Evolutionary conservation across 805 yeast species (phyloP).

Genomic region (Teunomyces pallodes): DNA sequence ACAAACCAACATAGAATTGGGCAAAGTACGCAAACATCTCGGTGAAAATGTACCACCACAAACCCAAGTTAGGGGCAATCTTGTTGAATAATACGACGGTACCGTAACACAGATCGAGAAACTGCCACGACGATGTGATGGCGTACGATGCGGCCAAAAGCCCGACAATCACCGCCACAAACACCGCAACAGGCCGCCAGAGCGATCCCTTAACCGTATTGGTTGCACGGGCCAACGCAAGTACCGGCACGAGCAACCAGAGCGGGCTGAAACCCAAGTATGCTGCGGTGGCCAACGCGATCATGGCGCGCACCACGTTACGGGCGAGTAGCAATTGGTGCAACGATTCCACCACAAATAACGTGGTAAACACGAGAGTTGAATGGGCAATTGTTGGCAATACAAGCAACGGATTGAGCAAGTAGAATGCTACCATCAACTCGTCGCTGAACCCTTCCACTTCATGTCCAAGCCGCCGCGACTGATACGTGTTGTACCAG

Average conservation of each 20-base stretch:
- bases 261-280: conserved; percentile 64
- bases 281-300: conserved; percentile 58
- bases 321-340: conserved; percentile 41
- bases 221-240: conserved; percentile 31
- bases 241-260: conserved; percentile 58
- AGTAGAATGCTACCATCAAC: conserved; percentile 60
- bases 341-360: conserved; percentile 50
- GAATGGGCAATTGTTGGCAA: conserved; percentile 69
- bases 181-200: conserved; percentile 58
- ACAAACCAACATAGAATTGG: conserved; percentile 77
- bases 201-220: conserved; percentile 26
- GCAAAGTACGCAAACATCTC: conserved; percentile 91
- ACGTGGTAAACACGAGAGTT: conserved; percentile 58
- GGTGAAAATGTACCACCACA: conserved; percentile 98
- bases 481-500: conserved; percentile 31
- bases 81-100: conserved; percentile 60
- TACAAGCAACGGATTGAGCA: conserved; percentile 78
- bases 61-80: conserved; percentile 84
- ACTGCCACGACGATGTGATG: conserved; percentile 24
- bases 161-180: conserved; percentile 22
- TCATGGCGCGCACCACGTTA: conserved; percentile 42
- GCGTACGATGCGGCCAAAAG: conserved; percentile 26
- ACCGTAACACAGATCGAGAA: conserved; percentile 45
- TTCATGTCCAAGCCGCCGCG: conserved; percentile 9
- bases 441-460: conserved; percentile 33